Percentiles rank a stretch among this genome's conserved stretches.
Conservation (phyloP, 257 asterid species). For the Nicotiana attenuata region DNA sequence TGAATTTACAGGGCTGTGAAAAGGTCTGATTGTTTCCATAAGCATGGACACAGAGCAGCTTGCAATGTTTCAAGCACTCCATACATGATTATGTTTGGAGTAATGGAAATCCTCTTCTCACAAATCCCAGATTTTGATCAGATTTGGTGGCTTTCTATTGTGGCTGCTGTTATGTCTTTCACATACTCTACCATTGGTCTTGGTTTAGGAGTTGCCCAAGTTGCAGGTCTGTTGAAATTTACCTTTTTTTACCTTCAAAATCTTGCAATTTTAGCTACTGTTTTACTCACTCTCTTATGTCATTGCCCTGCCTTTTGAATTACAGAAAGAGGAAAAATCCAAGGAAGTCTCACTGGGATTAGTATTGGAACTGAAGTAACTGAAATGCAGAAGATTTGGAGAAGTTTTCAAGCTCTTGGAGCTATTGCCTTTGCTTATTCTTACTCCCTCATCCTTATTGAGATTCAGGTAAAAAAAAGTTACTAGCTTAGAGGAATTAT, state of each 20-base stretch:
- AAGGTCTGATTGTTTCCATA: conserved; percentile 58
- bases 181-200: conserved; percentile 63
- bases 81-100: conserved; percentile 66
- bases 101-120: conserved; percentile 41
- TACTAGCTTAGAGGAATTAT: no score
- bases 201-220: conserved; percentile 59
- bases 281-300: background rate
- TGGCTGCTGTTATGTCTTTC: conserved; percentile 76
- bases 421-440: conserved; percentile 35
- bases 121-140: conserved; percentile 79
- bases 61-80: conserved; percentile 58
- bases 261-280: background rate
- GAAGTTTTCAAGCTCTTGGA: conserved; percentile 30
- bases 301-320: background rate
- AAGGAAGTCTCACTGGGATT: conserved; percentile 29
- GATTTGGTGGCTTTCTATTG: conserved; percentile 67
- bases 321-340: conserved; percentile 19
- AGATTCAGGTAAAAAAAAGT: conserved; percentile 27
- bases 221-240: conserved; percentile 32
- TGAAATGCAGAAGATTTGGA: conserved; percentile 26
- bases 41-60: conserved; percentile 42
- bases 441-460: conserved; percentile 27
- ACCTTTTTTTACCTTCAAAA: background rate
- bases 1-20: conserved; percentile 45
- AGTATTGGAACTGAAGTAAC: conserved; percentile 18